These are phyloP conservation scores for Pichia norvegensis DNA, from an alignment of 1,139 yeast genomes.

Conservation along the genomic window DNA sequence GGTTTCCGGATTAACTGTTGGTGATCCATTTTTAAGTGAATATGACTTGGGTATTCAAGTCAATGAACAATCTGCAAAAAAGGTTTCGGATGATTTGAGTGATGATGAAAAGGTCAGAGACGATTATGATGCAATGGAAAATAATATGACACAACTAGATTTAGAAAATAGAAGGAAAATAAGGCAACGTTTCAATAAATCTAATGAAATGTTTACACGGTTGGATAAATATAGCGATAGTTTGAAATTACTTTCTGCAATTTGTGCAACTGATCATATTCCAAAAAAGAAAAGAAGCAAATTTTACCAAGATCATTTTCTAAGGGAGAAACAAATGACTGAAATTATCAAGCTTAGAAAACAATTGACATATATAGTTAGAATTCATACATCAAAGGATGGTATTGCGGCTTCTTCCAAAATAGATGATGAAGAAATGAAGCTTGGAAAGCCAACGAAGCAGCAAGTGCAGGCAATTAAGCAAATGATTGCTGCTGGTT, in stretches of 20 bases:
- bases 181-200: constrained; percentile 43
- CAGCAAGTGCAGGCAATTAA: constrained; percentile 70
- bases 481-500: constrained; percentile 91
- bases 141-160: constrained; percentile 30
- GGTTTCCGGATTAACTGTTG: constrained; percentile 89
- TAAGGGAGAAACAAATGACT: constrained; percentile 66
- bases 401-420: constrained; percentile 41
- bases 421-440: constrained; percentile 42
- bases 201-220: constrained; percentile 52
- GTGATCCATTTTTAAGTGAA: constrained; percentile 79
- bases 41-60: constrained; percentile 54
- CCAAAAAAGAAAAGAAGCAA: constrained; percentile 36
- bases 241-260: constrained; percentile 66
- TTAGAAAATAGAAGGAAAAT: constrained; percentile 37
- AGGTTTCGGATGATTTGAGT: constrained; percentile 5
- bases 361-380: constrained; percentile 72
- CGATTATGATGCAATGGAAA: constrained; percentile 30
- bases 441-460: constrained; percentile 60
- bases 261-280: constrained; percentile 83
- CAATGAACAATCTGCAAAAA: constrained; percentile 16
- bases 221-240: constrained; percentile 73
- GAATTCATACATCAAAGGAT: constrained; percentile 51
- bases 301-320: constrained; percentile 54
- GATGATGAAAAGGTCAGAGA: constrained; percentile 25
- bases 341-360: constrained; percentile 76